Conservation (phyloP, 2,329 filamentous ascomycete species). For the Cercospora beticola region DNA sequence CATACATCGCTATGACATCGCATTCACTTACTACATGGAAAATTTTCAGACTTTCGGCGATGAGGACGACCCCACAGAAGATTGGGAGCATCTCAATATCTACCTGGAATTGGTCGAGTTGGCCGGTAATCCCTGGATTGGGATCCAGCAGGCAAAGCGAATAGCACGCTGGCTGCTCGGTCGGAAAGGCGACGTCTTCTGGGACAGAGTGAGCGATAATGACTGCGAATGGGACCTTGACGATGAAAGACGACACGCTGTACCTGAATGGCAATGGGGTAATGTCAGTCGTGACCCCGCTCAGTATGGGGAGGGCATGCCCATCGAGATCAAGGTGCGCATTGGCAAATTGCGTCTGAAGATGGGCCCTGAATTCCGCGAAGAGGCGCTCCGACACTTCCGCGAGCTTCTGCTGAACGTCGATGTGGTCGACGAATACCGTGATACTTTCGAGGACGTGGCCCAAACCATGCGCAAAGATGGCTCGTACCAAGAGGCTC, state of each 20-base stretch:
- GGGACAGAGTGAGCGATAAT: conserved; percentile 68
- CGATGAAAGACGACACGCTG: conserved; percentile 61
- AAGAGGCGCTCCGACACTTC: conserved; percentile 63
- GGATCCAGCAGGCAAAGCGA: conserved; percentile 67
- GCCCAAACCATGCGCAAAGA: conserved; percentile 58
- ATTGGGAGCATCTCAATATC: conserved; percentile 82
- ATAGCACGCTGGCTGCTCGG: conserved; percentile 81
- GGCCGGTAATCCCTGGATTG: conserved; percentile 61
- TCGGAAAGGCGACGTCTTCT: conserved; percentile 69
- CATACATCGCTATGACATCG: conserved; percentile 49
- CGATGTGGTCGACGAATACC: conserved; percentile 64
- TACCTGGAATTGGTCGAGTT: conserved; percentile 77
- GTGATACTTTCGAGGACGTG: conserved; percentile 75
- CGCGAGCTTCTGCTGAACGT: conserved; percentile 65
- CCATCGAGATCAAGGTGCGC: conserved; percentile 78
- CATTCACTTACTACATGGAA: conserved; percentile 50
- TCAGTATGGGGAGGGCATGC: conserved; percentile 71
- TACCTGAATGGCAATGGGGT: conserved; percentile 60
- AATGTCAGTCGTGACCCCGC: conserved; percentile 47
- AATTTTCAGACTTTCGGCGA: conserved; percentile 38
- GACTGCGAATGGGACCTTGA: conserved; percentile 90
- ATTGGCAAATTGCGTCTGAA: conserved; percentile 80
- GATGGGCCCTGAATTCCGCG: conserved; percentile 58
- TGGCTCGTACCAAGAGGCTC: conserved; percentile 54
- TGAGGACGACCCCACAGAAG: conserved; percentile 47